Conservation (phyloP, 768 basidiomycete genomes). For the Candolleomyces efflorescens region DNA sequence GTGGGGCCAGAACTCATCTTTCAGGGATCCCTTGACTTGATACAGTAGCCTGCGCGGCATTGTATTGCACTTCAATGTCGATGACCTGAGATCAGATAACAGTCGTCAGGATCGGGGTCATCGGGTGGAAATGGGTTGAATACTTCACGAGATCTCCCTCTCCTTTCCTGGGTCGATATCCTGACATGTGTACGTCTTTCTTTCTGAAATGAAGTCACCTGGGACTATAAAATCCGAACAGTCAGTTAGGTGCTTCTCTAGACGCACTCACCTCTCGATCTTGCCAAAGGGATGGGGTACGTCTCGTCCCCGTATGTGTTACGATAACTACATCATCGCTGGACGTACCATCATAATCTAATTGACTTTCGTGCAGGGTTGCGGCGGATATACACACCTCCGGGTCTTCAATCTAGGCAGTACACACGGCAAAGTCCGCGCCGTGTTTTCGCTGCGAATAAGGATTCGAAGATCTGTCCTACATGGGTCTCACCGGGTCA, state of each 20-base stretch:
- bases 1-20: neutral
- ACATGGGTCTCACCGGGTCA: no score
- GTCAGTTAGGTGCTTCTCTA: neutral
- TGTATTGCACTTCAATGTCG: neutral
- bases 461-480: neutral
- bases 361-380: neutral
- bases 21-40: neutral
- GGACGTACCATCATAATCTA: no score
- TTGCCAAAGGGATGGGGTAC: neutral
- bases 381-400: neutral
- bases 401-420: neutral
- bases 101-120: neutral
- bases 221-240: conserved; percentile 2
- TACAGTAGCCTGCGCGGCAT: neutral
- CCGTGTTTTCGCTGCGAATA: neutral
- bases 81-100: conserved; percentile 1
- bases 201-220: conserved; percentile 1
- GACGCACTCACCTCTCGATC: neutral
- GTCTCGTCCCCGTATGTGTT: neutral
- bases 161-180: neutral
- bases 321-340: no score
- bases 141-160: neutral
- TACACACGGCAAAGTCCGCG: neutral
- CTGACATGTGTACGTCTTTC: neutral
- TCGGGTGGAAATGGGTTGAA: neutral